A percentile compares a stretch with the other conserved stretches of the same genome.
phyloP scores from a whole-genome alignment of 352 stramenopile species.

The Phytophthora constricta region DNA sequence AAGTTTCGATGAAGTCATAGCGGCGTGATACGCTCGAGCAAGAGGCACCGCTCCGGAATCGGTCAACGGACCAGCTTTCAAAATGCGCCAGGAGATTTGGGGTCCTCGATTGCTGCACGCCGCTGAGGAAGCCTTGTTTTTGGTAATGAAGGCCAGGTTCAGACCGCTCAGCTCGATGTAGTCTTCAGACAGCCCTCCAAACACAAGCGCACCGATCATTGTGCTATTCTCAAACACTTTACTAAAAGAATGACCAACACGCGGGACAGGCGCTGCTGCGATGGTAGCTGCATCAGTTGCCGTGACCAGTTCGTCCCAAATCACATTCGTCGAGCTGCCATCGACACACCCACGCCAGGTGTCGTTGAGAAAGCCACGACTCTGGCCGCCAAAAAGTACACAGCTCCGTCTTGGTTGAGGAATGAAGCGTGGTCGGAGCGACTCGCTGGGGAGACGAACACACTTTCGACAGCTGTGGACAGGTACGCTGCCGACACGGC shows the following conservation, averaged over 20 bases:
- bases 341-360: conserved; percentile 67
- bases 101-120: conserved; percentile 35
- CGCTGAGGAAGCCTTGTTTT: conserved; percentile 15
- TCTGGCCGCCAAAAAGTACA: conserved; percentile 65
- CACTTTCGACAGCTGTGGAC: conserved; percentile 41
- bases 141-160: conserved; percentile 56
- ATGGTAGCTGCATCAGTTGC: conserved; percentile 38
- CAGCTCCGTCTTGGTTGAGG: conserved; percentile 25
- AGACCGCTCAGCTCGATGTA: conserved; percentile 52
- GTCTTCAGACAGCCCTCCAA: conserved; percentile 54
- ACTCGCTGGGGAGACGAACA: conserved; percentile 67
- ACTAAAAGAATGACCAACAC: conserved; percentile 68
- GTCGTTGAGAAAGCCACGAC: conserved; percentile 64
- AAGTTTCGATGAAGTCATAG: conserved; percentile 50
- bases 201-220: conserved; percentile 49
- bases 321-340: conserved; percentile 36
- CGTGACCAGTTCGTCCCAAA: conserved; percentile 64
- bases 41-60: conserved; percentile 23
- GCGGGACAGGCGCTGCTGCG: conserved; percentile 37
- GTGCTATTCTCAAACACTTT: conserved; percentile 61
- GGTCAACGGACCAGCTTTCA: conserved; percentile 21
- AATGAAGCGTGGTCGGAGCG: conserved; percentile 65
- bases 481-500: conserved; percentile 32
- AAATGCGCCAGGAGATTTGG: conserved; percentile 46
- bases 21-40: conserved; percentile 56